A percentile compares a stretch with the other conserved stretches of the same genome.
Evolutionary conservation across 352 stramenopile genomes (phyloP).

Genomic region (Phytophthora idaei): DNA sequence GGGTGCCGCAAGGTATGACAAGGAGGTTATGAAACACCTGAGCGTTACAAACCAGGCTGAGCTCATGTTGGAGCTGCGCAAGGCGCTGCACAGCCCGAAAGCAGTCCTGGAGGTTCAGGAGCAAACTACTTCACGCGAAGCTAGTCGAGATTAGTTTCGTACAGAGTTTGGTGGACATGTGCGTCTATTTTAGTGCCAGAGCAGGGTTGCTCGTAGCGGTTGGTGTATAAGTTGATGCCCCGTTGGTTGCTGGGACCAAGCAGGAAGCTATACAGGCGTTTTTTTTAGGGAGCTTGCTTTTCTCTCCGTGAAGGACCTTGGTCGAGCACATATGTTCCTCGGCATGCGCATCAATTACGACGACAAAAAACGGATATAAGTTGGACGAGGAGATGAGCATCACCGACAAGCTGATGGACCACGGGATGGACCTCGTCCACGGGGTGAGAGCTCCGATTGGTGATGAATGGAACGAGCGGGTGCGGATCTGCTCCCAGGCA

Average conservation of each 20-base stretch:
- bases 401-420: not conserved
- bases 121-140: not conserved
- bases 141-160: not conserved
- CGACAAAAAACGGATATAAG: not conserved
- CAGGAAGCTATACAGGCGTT: not conserved
- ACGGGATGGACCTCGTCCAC: not conserved
- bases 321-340: not conserved
- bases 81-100: not conserved
- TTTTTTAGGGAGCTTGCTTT: not conserved
- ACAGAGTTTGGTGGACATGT: not conserved
- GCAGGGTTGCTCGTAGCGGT: not conserved
- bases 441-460: not conserved
- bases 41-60: not conserved
- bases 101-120: not conserved
- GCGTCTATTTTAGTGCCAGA: not conserved
- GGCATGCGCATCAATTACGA: not conserved
- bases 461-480: not conserved
- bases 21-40: not conserved
- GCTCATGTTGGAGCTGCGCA: not conserved
- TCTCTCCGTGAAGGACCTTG: not conserved
- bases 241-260: not conserved
- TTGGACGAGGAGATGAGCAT: conserved; percentile 3
- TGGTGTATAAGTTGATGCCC: not conserved
- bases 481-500: not conserved
- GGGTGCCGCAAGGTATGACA: not conserved